These are phyloP conservation scores for Volvox reticuliferus DNA, from an alignment of 139 green algal genomes.

Conservation along the genomic window DNA sequence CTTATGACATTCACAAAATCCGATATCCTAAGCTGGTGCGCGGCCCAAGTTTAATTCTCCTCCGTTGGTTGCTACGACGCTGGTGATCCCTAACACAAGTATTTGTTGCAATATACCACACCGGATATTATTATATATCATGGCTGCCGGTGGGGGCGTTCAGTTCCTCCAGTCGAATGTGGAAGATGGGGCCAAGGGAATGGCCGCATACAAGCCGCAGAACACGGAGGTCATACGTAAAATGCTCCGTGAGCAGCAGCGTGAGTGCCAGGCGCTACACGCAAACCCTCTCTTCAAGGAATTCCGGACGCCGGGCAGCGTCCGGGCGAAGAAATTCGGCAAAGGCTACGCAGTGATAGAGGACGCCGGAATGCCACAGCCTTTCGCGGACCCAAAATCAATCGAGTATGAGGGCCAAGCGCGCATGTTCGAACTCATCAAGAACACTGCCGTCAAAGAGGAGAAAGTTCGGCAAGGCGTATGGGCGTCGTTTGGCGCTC, in stretches of 20 bases:
- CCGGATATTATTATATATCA: not conserved
- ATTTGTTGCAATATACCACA: not conserved
- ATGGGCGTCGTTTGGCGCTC: constrained; percentile 61
- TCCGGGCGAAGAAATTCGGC: constrained; percentile 49
- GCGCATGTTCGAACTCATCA: constrained; percentile 65
- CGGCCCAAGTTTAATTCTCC: not conserved
- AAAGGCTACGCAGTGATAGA: constrained; percentile 53
- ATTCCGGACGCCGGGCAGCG: constrained; percentile 45
- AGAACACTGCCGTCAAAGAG: constrained; percentile 55
- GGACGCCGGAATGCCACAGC: not conserved
- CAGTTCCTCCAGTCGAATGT: constrained; percentile 55
- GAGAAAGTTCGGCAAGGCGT: constrained; percentile 57
- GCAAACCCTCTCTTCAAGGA: constrained; percentile 64
- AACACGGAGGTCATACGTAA: constrained; percentile 60
- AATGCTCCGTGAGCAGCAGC: constrained; percentile 65
- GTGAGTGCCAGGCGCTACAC: constrained; percentile 48
- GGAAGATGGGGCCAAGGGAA: constrained; percentile 37
- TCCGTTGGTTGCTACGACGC: too few relatives aligned
- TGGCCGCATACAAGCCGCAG: constrained; percentile 48
- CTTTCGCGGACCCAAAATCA: constrained; percentile 46
- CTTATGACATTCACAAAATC: too few relatives aligned
- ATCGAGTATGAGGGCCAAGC: constrained; percentile 62
- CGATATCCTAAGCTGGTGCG: not conserved
- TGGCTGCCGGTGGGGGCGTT: constrained; percentile 20
- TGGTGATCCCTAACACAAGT: not conserved